Conservation (phyloP, 2,329 filamentous ascomycete species). For the Trichothecium sympodiale region DNA sequence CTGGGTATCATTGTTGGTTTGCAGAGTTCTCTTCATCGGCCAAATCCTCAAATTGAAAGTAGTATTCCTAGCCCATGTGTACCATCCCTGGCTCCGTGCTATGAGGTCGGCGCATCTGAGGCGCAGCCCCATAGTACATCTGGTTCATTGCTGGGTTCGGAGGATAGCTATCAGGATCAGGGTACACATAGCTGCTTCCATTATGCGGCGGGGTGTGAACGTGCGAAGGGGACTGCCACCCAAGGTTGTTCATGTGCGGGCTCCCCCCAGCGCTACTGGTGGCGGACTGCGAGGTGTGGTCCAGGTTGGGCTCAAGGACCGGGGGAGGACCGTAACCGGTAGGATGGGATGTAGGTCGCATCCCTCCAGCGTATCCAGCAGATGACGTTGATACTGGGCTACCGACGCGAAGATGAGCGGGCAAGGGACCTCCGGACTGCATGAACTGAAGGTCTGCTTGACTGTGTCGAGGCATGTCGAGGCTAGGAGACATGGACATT, state of each 20-base stretch:
- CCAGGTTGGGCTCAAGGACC: conserved; percentile 75
- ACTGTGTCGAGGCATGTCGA: conserved; percentile 58
- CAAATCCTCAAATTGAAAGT: too few relatives aligned
- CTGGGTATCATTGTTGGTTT: too few relatives aligned
- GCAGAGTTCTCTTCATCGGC: too few relatives aligned
- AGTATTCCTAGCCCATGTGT: conserved; percentile 17
- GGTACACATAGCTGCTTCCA: conserved; percentile 62
- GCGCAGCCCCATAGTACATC: conserved; percentile 62
- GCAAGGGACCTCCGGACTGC: conserved; percentile 61
- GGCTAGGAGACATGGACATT: conserved; percentile 68
- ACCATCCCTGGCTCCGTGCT: conserved; percentile 56
- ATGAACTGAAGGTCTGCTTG: conserved; percentile 60
- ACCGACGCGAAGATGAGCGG: conserved; percentile 68
- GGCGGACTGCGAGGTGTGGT: conserved; percentile 56
- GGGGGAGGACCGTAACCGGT: conserved; percentile 71
- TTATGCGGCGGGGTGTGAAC: conserved; percentile 59
- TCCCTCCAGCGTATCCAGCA: conserved; percentile 38
- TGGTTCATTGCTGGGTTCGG: conserved; percentile 49
- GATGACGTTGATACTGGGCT: conserved; percentile 61
- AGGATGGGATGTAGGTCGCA: conserved; percentile 77
- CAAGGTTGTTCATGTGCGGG: conserved; percentile 70
- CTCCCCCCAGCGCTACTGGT: conserved; percentile 65
- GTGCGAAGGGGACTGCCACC: conserved; percentile 80
- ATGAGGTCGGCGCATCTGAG: conserved; percentile 56
- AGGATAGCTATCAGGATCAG: conserved; percentile 67